These are phyloP conservation scores for Solanum lignicaule DNA, from an alignment of 257 asterid genomes.

Conservation along the genomic window DNA sequence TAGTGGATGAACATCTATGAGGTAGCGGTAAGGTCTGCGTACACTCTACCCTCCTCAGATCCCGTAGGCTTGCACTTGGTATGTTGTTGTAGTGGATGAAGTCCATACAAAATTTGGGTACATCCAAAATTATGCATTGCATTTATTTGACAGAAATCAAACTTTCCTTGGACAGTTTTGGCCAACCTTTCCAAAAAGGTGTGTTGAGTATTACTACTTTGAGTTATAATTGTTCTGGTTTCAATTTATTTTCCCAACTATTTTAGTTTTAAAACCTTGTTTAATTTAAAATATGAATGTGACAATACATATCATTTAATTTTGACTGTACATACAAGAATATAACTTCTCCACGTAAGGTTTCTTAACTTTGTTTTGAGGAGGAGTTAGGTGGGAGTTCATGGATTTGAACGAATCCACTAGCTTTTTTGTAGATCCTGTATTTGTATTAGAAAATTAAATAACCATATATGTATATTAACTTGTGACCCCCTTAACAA, in stretches of 20 bases:
- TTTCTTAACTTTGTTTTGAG: neutral
- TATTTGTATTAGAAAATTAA: too few relatives aligned
- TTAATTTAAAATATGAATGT: neutral
- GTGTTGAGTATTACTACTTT: neutral
- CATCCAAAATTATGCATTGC: neutral
- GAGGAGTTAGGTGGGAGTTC: neutral
- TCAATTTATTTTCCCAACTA: neutral
- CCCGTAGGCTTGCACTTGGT: neutral
- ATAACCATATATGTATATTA: too few relatives aligned
- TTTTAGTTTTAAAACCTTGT: neutral
- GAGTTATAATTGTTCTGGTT: neutral
- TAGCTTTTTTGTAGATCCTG: too few relatives aligned
- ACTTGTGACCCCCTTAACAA: neutral
- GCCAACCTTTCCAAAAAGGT: neutral
- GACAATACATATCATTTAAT: neutral
- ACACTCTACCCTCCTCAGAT: neutral
- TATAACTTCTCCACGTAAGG: neutral
- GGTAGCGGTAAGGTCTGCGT: neutral
- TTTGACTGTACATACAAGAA: too few relatives aligned
- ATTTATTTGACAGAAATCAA: neutral
- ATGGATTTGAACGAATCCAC: fast-evolving
- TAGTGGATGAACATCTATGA: neutral
- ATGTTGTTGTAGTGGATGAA: neutral
- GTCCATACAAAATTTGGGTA: neutral
- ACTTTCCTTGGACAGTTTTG: neutral